Evolutionary conservation across 2,329 filamentous ascomycete genomes (phyloP), one percentile per base, ranked within the genome.

Genomic region (Neophaeococcomyces aloes): DNA sequence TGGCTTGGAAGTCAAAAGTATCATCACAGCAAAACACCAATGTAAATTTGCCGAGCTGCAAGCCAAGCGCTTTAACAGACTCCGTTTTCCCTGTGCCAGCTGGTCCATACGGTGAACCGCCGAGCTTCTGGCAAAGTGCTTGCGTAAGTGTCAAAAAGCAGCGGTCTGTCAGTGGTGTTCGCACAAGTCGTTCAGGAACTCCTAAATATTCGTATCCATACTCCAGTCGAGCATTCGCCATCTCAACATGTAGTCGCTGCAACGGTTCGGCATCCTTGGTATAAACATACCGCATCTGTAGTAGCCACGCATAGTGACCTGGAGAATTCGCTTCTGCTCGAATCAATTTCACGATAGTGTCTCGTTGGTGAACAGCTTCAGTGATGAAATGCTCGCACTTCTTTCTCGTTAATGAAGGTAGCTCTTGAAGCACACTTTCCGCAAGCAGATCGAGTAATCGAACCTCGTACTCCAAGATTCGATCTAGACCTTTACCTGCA

Each of bases 11-110:
- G 64, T 99, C 91, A 58, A 99, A 99, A 0, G 91, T 98, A 65
- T 98, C 91, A 60, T 99, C 91, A 69, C 91, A 99, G 64, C 93
- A 98, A 70, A 99, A 98, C 21, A 99, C 93, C 19, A 99, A 77
- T 1, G 93, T 98, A 63, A 98, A 99, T 48, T 93, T 81, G 61
- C 91, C 93, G 43, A 99, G 79, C 62, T 98, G 88, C 3, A 98
- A 76, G 70, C 91, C 93, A 19, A 99, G 75, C 15, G 91, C 91
- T 66, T 99, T 99, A 62, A 99, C 91, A 2, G 91, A 98, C 61
- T 99, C 91, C 0, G 91, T 99, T 67, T 99, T 99, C 62, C 91
- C 91, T 34, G 91, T 99, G 70, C 91, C 91, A 47, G 91, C 91
- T 53, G 91, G 91, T 40, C 91, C 91, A 58, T 98, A 98, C 0